Base-by-base conservation (phyloP, 352 stramenopile genomes). In the Phytophthora megakarya region DNA sequence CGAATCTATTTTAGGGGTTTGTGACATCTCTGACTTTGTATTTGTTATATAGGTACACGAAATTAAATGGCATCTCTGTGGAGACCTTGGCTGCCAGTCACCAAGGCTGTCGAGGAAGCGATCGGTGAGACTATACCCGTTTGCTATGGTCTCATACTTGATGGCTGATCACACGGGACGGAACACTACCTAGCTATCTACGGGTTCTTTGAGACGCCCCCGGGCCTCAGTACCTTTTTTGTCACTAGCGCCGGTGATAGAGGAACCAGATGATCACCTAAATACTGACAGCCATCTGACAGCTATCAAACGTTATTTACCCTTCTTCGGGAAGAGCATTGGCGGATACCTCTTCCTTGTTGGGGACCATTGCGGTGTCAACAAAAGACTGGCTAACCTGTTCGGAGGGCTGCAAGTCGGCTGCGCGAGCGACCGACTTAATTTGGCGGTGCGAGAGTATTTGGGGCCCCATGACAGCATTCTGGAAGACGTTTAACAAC, bases 141-240 rank as follows among this genome's bases (percentile, higher is more conserved):
- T 1, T 3, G 11, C 2, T 64, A 39, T 39, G 25, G 35, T 3
- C 35, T 50, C 1, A 44, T 56, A 11, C n/a, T 50, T 7, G 55
- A 50, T 18, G 25, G 45, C 4, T 65, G 56, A 26, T 13, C 6
- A 3, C 56, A 65, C 22, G 47, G 30, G 0, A 54, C 58, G 0
- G 48, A 66, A 39, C 47, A 60, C 30, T 60, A 54, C 33, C 13
- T 48, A 9, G 48, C 58, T 35, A 32, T 60, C 5, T 60, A 52
- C 19, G 47, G 11, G 1, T 66, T 39, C 21, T n/a, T n/a, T n/a
- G n/a, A n/a, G n/a, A n/a, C n/a, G n/a, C 50, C 9, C 12, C 32
- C 2, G 37, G 44, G 0, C 22, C 45, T 5, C 22, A 30, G 7
- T 51, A 45, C n/a, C n/a, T n/a, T n/a, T n/a, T n/a, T n/a, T n/a